phyloP scores from a whole-genome alignment of 2,329 filamentous ascomycete species.

The Neobulgaria alba region DNA sequence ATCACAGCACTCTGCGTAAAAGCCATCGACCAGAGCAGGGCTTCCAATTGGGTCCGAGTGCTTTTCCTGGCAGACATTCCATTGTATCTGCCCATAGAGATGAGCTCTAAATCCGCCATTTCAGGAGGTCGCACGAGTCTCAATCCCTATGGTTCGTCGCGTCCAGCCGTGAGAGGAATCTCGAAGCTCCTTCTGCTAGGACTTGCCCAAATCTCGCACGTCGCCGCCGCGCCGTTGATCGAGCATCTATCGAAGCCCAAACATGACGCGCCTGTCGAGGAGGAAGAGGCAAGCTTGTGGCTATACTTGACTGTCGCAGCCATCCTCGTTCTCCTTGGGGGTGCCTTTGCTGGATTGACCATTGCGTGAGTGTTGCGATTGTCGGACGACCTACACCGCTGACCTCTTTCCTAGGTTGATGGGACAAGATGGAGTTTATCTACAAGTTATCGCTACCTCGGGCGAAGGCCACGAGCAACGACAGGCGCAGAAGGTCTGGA shows the following conservation, averaged over 20 bases:
- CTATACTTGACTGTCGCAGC: conserved; percentile 72
- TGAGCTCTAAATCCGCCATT: background rate
- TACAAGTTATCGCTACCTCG: conserved; percentile 86
- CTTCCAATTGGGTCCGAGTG: no score
- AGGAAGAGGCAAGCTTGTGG: conserved; percentile 62
- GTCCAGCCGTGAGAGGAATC: conserved; percentile 41
- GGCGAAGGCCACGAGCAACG: conserved; percentile 76
- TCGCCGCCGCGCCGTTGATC: conserved; percentile 28
- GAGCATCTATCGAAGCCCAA: conserved; percentile 34
- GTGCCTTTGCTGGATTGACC: conserved; percentile 90
- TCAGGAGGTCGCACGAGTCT: background rate
- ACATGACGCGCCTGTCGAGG: conserved; percentile 40
- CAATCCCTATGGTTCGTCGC: background rate
- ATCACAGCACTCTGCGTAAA: no score
- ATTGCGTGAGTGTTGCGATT: conserved; percentile 53
- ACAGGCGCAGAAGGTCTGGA: conserved; percentile 74
- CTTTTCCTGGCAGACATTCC: background rate
- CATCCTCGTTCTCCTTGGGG: conserved; percentile 75
- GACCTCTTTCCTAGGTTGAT: conserved; percentile 28
- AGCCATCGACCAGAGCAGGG: no score
- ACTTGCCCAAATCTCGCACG: conserved; percentile 33
- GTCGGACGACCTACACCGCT: conserved; percentile 3
- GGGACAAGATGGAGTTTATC: conserved; percentile 83
- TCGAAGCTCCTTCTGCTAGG: conserved; percentile 42
- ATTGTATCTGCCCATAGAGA: background rate